Base-by-base conservation (phyloP, 805 yeast species). In the Wickerhamiella alocasiicola region DNA sequence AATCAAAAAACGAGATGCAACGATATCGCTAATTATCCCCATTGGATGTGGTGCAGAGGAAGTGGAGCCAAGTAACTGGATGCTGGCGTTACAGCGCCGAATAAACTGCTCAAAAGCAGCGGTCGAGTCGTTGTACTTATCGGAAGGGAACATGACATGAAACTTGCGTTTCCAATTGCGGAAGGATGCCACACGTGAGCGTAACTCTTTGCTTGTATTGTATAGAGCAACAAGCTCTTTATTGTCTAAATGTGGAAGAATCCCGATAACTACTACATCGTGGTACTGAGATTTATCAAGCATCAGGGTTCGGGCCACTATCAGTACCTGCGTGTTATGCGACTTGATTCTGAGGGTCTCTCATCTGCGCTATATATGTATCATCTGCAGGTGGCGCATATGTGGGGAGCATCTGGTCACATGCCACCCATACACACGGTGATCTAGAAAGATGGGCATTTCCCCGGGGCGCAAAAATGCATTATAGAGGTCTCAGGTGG, bases 1-100 rank as follows among this genome's bases (percentile, higher is more conserved):
- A n/a, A 36, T 24, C 25, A 36, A 21, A 20, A 36, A 36, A 12
- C 39, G 39, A 5, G 32, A 36, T 9, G 39, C 39, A 17, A 35
- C 39, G 11, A 35, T 12, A 27, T 35, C 18, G n/a, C 12, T 12
- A 23, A 32, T 26, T 11, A 35, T 15, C n/a, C n/a, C 23, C 12
- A 20, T 5, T 13, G 16, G 19, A 11, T 6, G n/a, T 20, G 33
- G 9, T 17, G 13, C 33, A n/a, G n/a, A n/a, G n/a, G 20, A 20
- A 5, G 11, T 23, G 9, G 6, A 12, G 4, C 19, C 6, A 6
- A 13, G n/a, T 7, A 18, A 18, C 9, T 17, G 20, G 19, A 36
- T 15, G 3, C 25, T 9, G 7, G 39, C 39, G 13, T 28, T 36
- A 7, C 17, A 36, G 6, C 32, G 26, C 6, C 26, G 31, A 28